These are phyloP conservation scores for Trichocladium uniseriatum DNA, from an alignment of 495 filamentous ascomycete genomes.

Conservation along the genomic window DNA sequence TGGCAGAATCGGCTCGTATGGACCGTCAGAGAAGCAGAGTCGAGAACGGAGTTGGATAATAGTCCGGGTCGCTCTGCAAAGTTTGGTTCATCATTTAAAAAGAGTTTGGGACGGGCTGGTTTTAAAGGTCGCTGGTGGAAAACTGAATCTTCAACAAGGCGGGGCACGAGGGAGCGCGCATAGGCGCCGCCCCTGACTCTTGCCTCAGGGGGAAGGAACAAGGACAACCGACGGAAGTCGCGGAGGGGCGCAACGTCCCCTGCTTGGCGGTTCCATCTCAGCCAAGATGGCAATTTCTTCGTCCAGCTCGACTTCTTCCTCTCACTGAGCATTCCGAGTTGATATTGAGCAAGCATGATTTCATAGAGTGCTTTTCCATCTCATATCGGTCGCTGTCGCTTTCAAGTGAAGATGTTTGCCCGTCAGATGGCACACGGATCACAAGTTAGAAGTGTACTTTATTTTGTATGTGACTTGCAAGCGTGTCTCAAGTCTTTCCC, in stretches of 20 bases:
- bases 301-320: constrained; percentile 1
- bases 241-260: background rate
- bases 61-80: no score
- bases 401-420: background rate
- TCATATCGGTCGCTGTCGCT: background rate
- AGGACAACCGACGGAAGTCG: background rate
- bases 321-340: background rate
- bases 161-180: background rate
- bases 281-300: background rate
- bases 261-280: background rate
- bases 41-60: no score
- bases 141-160: no score
- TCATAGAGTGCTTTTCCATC: background rate
- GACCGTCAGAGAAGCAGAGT: background rate
- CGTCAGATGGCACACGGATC: background rate
- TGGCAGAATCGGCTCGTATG: background rate
- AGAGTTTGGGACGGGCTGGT: no score
- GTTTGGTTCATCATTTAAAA: no score
- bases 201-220: background rate
- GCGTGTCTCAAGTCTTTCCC: background rate
- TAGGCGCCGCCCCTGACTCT: constrained; percentile 3
- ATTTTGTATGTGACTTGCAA: background rate
- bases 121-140: no score
- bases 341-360: background rate
- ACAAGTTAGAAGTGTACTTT: background rate